These are phyloP conservation scores for Ascoidea asiatica DNA, from an alignment of 805 yeast species.

Conservation along the genomic window DNA sequence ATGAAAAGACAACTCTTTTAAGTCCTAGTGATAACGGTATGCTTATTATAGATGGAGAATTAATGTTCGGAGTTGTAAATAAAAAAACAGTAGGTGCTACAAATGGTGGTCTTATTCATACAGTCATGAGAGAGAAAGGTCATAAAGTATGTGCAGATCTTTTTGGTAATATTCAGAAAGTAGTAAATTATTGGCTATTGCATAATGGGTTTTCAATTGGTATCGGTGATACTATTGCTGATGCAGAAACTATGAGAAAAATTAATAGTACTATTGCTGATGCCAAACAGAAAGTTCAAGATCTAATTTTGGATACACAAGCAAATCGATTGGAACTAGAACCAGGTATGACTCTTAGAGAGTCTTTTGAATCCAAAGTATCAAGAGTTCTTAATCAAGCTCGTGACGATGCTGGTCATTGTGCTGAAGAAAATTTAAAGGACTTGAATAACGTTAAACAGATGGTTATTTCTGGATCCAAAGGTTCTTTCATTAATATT, in stretches of 20 bases:
- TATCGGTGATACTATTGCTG: constrained; percentile 99
- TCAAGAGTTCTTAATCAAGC: constrained; percentile 93
- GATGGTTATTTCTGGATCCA: constrained; percentile 98
- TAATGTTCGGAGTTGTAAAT: constrained; percentile 95
- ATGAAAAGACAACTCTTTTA: constrained; percentile 70
- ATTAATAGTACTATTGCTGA: constrained; percentile 87
- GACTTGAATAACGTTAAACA: constrained; percentile 94
- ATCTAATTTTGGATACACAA: constrained; percentile 86
- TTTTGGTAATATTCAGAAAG: constrained; percentile 87
- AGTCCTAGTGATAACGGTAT: constrained; percentile 93
- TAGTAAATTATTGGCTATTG: constrained; percentile 90
- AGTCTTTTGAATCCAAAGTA: constrained; percentile 95
- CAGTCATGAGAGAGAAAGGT: constrained; percentile 96
- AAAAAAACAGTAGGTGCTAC: constrained; percentile 98
- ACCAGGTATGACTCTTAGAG: constrained; percentile 99
- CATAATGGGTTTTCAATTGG: constrained; percentile 98
- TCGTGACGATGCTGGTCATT: constrained; percentile 98
- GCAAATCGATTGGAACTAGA: constrained; percentile 80
- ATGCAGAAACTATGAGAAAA: constrained; percentile 86
- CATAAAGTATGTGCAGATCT: constrained; percentile 79
- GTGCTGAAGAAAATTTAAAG: constrained; percentile 92
- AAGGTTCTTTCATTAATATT: constrained; percentile 96
- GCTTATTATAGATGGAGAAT: constrained; percentile 90
- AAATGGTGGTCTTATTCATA: constrained; percentile 95
- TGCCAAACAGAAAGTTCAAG: constrained; percentile 91